Conservation (phyloP, 768 basidiomycete genomes). For the Kwoniella dejecticola region DNA sequence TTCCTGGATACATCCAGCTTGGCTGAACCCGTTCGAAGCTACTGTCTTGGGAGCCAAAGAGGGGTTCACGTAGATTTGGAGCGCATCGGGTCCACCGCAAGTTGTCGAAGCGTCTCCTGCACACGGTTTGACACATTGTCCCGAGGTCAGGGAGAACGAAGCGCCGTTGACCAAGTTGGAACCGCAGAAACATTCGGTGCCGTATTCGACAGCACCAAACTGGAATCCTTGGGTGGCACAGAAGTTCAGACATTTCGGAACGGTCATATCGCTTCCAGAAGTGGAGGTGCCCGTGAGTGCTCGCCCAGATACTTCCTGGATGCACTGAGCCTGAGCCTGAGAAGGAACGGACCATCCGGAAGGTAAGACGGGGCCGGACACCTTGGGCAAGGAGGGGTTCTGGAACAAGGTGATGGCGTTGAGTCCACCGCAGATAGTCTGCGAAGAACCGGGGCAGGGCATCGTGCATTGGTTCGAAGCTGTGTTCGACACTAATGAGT, state of each 20-base stretch:
- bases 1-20: conserved; percentile 35
- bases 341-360: conserved; percentile 30
- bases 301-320: conserved; percentile 28
- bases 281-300: conserved; percentile 18
- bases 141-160: conserved; percentile 25
- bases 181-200: conserved; percentile 34
- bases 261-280: conserved; percentile 27
- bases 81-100: conserved; percentile 35
- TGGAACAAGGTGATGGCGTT: conserved; percentile 28
- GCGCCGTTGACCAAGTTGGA: conserved; percentile 29
- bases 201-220: conserved; percentile 35
- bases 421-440: conserved; percentile 32
- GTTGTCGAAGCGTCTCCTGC: conserved; percentile 29
- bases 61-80: conserved; percentile 23
- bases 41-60: conserved; percentile 6
- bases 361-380: conserved; percentile 27
- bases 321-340: conserved; percentile 27
- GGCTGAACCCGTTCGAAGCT: conserved; percentile 19
- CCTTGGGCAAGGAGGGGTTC: conserved; percentile 18
- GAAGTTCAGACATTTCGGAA: conserved; percentile 26
- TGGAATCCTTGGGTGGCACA: conserved; percentile 27
- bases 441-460: conserved; percentile 38
- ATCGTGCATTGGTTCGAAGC: conserved; percentile 36
- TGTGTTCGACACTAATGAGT: conserved; percentile 16
- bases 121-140: conserved; percentile 36